Percentiles rank a stretch among this genome's conserved stretches.
phyloP scores from a whole-genome alignment of 331 rosid species.

The Spiraea crenata region DNA sequence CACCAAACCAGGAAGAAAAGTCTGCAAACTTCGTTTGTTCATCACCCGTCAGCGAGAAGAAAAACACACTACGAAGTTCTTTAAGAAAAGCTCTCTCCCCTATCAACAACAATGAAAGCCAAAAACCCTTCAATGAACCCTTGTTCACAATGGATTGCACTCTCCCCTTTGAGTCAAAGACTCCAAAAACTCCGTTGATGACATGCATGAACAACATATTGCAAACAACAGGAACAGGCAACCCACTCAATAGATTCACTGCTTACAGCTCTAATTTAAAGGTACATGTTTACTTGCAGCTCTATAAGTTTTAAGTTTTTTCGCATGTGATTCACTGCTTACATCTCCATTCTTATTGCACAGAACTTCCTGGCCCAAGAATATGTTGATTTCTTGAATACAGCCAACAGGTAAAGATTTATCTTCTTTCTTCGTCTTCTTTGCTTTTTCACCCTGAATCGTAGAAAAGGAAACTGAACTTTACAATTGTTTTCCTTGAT shows the following conservation, averaged over 20 bases:
- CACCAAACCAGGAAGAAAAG: constrained; percentile 26
- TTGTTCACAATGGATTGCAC: constrained; percentile 17
- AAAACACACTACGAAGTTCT: constrained; percentile 41
- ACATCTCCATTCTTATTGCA: constrained; percentile 15
- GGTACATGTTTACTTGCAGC: constrained; percentile 36
- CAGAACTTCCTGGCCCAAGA: constrained; percentile 71
- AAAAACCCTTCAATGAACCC: constrained; percentile 26
- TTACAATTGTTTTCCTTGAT: constrained; percentile 9
- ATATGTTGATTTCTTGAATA: constrained; percentile 72
- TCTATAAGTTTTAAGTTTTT: not conserved
- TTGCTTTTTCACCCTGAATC: not conserved
- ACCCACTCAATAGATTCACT: constrained; percentile 71
- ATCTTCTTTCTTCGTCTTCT: not conserved
- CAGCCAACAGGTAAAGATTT: constrained; percentile 70
- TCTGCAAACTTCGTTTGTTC: constrained; percentile 8
- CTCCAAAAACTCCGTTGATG: constrained; percentile 42
- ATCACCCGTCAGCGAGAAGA: constrained; percentile 27
- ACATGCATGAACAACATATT: constrained; percentile 29
- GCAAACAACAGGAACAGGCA: constrained; percentile 30
- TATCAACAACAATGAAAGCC: constrained; percentile 42
- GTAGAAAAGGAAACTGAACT: not conserved
- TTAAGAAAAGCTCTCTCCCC: constrained; percentile 69
- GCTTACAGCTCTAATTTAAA: constrained; percentile 55
- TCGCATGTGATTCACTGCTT: constrained; percentile 23
- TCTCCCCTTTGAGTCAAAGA: constrained; percentile 23